A percentile compares a stretch with the other conserved stretches of the same genome.
phyloP scores from a whole-genome alignment of 148 eudicot species.

The Oxyria digyna region DNA sequence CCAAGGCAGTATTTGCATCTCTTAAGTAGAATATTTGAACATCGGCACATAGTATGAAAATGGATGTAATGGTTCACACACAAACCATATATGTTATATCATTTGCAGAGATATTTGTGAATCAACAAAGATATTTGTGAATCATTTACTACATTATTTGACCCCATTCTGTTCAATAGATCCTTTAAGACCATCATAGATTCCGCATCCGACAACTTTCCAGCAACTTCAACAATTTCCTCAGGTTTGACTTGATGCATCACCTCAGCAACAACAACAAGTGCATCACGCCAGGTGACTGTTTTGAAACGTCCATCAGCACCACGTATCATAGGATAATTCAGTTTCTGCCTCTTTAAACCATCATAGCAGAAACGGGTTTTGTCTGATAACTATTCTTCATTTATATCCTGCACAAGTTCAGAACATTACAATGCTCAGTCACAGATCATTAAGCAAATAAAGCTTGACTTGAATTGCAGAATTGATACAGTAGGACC shows the following conservation, averaged over 20 bases:
- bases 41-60: no score
- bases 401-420: no score
- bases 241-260: conserved; percentile 69
- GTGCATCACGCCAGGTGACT: conserved; percentile 97
- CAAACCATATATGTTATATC: no score
- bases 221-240: conserved; percentile 93
- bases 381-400: conserved; percentile 99
- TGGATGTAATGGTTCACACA: no score
- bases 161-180: conserved; percentile 82
- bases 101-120: no score
- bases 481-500: no score
- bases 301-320: conserved; percentile 87
- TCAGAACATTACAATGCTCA: no score
- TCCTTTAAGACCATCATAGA: conserved; percentile 95
- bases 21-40: no score
- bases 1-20: no score
- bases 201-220: conserved; percentile 89
- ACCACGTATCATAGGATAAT: conserved; percentile 97
- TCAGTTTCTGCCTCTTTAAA: conserved; percentile 89
- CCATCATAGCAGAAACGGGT: conserved; percentile 98
- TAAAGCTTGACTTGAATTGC: no score
- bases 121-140: no score
- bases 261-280: conserved; percentile 81
- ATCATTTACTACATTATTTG: conserved; percentile 84
- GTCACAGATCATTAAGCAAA: no score